These are phyloP conservation scores for Gnomoniopsis smithogilvyi DNA, from an alignment of 2,329 filamentous ascomycete genomes.

Conservation along the genomic window DNA sequence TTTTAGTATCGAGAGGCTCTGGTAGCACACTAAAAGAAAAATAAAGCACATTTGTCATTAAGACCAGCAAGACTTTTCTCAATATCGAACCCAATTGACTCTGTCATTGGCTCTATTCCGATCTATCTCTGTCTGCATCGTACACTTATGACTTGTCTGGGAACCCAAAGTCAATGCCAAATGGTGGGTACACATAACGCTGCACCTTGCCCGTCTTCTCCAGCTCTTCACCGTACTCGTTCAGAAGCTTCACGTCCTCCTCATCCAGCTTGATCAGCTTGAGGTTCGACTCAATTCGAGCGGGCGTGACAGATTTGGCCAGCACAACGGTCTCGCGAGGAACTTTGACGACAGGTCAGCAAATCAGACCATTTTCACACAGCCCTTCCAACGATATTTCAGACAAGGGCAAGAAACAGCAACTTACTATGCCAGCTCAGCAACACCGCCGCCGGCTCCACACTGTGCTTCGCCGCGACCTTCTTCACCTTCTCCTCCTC, in stretches of 20 bases:
- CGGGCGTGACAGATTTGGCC: conserved; percentile 67
- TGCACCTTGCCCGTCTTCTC: conserved; percentile 48
- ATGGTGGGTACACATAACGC: conserved; percentile 67
- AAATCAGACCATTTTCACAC: not conserved
- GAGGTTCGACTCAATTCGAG: conserved; percentile 67
- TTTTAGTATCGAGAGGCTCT: no score
- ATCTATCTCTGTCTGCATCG: not conserved
- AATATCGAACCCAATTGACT: not conserved
- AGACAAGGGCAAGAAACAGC: not conserved
- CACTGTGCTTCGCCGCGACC: conserved; percentile 61
- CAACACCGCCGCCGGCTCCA: conserved; percentile 59
- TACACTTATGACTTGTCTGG: conserved; percentile 53
- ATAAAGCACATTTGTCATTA: not conserved
- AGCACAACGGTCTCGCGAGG: conserved; percentile 67
- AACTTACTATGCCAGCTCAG: conserved; percentile 69
- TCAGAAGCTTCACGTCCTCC: conserved; percentile 57
- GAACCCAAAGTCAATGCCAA: conserved; percentile 67
- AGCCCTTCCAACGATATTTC: no score
- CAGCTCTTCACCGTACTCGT: conserved; percentile 52
- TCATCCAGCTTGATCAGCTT: conserved; percentile 62
- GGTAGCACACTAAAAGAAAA: conserved; percentile 4
- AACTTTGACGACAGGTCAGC: conserved; percentile 40
- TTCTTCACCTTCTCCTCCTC: conserved; percentile 60
- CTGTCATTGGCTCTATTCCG: not conserved
- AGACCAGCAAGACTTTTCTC: not conserved